These are phyloP conservation scores for Hypoxylon subgilvum DNA, from an alignment of 495 filamentous ascomycete genomes.

Conservation along the genomic window DNA sequence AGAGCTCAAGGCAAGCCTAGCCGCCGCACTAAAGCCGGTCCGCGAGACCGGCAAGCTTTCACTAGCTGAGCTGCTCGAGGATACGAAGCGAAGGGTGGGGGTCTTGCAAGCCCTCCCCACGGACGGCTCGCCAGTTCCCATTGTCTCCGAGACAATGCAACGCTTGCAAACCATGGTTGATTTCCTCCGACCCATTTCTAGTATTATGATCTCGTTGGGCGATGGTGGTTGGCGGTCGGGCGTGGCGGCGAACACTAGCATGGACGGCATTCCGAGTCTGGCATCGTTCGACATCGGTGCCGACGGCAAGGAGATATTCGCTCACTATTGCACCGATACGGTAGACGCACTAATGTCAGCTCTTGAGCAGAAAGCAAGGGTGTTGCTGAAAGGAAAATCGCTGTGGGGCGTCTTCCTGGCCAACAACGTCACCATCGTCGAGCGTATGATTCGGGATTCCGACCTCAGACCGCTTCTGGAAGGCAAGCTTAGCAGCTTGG, in stretches of 20 bases:
- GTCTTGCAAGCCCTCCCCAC: constrained; percentile 68
- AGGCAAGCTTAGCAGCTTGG: constrained; percentile 67
- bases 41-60: constrained; percentile 90
- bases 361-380: constrained; percentile 77
- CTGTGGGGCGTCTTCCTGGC: constrained; percentile 87
- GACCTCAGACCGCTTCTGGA: constrained; percentile 77
- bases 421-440: constrained; percentile 85
- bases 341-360: constrained; percentile 78
- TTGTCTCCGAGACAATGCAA: constrained; percentile 84
- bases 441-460: constrained; percentile 81
- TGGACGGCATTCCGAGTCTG: constrained; percentile 71
- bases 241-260: constrained; percentile 53
- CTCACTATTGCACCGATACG: constrained; percentile 83
- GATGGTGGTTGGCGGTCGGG: constrained; percentile 84
- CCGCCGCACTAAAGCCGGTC: constrained; percentile 85
- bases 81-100: constrained; percentile 73
- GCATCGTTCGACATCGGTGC: constrained; percentile 85
- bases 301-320: constrained; percentile 85
- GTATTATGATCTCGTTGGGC: constrained; percentile 88
- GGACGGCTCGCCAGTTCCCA: constrained; percentile 78
- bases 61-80: constrained; percentile 82
- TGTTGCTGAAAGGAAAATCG: constrained; percentile 76
- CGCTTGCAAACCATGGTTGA: constrained; percentile 84
- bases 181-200: constrained; percentile 84
- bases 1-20: constrained; percentile 81